Base-by-base conservation (phyloP, 257 asterid genomes). In the Solanum habrochaites region DNA sequence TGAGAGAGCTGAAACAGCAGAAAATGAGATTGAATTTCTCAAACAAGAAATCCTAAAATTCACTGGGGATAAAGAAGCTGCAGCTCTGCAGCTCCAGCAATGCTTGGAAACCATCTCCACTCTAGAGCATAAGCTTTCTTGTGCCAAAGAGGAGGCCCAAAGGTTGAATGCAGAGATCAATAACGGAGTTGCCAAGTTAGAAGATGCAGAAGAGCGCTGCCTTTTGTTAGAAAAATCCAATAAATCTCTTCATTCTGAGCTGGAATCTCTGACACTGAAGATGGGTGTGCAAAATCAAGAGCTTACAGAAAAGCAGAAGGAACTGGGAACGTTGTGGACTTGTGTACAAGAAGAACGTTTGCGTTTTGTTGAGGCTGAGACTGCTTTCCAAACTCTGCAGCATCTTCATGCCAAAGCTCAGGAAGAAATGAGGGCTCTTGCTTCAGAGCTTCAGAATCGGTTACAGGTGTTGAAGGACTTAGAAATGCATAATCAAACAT, bases 321-420 rank as follows among this genome's bases (percentile, higher is more conserved):
- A 97, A 83, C 83, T 97, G 58, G 98, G 96, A 70, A 90, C 91
- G 69, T 95, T 97, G 66, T 95, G 99, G 99, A 92, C 93, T 86
- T 91, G 98, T 87, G 87, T 97, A 81, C 99, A 96, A 62, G 99
- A 97, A 90, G 99, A 97, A 88, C 92, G 97, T 16, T 85, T 93
- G 91, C 98, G 94, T 37, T 97, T 96, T 87, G 95, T 96, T 69
- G 99, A 96, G 90, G 99, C 99, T 85, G 99, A 97, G 91, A 95
- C 98, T 52, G 99, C 98, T 62, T 97, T 97, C 86, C 98, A 96
- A 85, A 93, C 99, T 43, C 87, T 97, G 91, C 99, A 94, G 94
- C 98, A 94, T 88, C 93, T 95, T 92, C 98, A 96, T 66, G 93
- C 98, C 39, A 92, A 93, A 84, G 93, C 97, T 83, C 99, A 96